Conservation (phyloP, 1,284 basidiomycete species). For the Cutaneotrichosporon daszewskae region DNA sequence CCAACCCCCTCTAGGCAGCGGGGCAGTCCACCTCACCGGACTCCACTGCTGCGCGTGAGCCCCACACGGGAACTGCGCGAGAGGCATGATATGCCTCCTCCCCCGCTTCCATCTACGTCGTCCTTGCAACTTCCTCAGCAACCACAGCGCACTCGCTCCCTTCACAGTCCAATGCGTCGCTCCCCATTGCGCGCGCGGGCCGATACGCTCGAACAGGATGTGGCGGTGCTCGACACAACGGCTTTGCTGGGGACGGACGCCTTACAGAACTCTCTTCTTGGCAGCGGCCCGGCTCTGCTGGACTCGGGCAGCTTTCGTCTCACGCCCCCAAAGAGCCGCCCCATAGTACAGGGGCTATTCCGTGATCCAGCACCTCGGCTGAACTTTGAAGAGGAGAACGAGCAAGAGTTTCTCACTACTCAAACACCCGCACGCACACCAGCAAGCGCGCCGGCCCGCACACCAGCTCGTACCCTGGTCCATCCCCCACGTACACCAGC, state of each 20-base stretch:
- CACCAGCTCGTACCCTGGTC: background rate
- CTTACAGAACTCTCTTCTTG: background rate
- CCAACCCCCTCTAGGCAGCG: background rate
- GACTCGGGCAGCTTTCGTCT: slow-evolving; percentile 14
- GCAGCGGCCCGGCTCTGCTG: slow-evolving; percentile 3
- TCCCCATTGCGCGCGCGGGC: background rate
- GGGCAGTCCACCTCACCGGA: background rate
- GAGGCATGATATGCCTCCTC: background rate
- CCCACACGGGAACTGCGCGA: no score
- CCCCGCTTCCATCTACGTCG: no score
- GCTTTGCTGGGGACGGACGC: background rate
- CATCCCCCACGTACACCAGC: background rate
- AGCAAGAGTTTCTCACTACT: background rate
- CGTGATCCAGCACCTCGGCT: no score
- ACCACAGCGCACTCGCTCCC: background rate
- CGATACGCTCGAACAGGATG: background rate
- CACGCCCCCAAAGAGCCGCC: slow-evolving; percentile 7
- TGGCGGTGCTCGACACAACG: background rate
- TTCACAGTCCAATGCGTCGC: background rate
- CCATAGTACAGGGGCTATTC: background rate
- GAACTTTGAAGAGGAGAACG: no score
- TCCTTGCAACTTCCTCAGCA: no score
- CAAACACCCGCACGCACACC: background rate
- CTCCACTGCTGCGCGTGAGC: background rate
- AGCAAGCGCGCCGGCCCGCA: background rate